A percentile compares a stretch with the other conserved stretches of the same genome.
Conservation (phyloP, 2,329 filamentous ascomycete genomes). For the Kalmusia sp. region DNA sequence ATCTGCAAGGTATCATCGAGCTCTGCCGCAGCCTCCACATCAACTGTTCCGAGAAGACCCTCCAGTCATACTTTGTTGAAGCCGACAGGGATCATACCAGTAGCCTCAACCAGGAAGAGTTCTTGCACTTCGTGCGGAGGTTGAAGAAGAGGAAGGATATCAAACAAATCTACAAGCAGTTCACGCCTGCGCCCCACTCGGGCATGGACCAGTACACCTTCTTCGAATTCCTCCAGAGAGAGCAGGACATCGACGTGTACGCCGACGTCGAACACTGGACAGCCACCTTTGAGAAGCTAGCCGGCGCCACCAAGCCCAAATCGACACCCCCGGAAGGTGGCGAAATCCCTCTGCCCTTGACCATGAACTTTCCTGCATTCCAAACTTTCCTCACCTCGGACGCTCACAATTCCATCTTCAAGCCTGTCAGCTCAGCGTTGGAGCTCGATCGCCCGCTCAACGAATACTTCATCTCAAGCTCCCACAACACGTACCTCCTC, state of each 20-base stretch:
- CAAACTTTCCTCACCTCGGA: constrained; percentile 58
- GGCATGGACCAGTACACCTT: constrained; percentile 78
- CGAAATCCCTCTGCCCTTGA: constrained; percentile 53
- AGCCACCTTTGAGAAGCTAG: constrained; percentile 73
- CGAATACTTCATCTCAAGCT: constrained; percentile 98
- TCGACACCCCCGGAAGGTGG: constrained; percentile 51
- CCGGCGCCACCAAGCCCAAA: constrained; percentile 47
- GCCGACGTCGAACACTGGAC: constrained; percentile 72
- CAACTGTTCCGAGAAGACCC: constrained; percentile 78
- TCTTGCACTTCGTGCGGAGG: constrained; percentile 80
- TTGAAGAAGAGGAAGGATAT: constrained; percentile 88
- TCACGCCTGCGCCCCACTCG: constrained; percentile 62
- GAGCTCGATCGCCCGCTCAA: constrained; percentile 84
- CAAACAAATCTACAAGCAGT: constrained; percentile 71
- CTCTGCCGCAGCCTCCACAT: constrained; percentile 92
- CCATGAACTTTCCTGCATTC: constrained; percentile 81
- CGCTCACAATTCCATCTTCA: constrained; percentile 69
- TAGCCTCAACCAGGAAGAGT: constrained; percentile 78
- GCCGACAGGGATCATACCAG: constrained; percentile 72
- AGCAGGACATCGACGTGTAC: constrained; percentile 79
- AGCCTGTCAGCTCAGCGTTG: constrained; percentile 66
- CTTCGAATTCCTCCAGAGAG: constrained; percentile 72
- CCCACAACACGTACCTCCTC: constrained; percentile 96
- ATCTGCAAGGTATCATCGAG: constrained; percentile 78
- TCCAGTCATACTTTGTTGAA: constrained; percentile 75